Evolutionary conservation across 1,284 basidiomycete genomes (phyloP).

Genomic region (Afroboletus lepidellus): DNA sequence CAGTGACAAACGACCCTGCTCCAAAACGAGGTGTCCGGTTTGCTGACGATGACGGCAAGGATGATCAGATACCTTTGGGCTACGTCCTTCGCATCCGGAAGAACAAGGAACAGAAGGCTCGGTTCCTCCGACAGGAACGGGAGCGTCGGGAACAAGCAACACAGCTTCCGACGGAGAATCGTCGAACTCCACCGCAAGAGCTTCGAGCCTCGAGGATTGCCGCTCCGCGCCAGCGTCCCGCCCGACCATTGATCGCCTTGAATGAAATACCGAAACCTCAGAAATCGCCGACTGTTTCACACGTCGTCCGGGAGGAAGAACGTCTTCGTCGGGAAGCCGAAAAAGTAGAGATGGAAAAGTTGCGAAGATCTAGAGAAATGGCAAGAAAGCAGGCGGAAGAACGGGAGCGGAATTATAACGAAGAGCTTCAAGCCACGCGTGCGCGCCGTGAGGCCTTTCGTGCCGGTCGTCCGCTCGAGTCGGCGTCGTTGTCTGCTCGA

Average conservation of each 20-base stretch:
- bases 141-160: constrained; percentile 46
- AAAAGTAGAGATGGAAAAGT: constrained; percentile 49
- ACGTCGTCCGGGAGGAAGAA: constrained; percentile 41
- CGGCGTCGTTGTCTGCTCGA: constrained; percentile 23
- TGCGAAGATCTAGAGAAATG: constrained; percentile 53
- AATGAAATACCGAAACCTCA: constrained; percentile 10
- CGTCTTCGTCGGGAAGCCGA: constrained; percentile 50
- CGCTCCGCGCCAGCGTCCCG: constrained; percentile 17
- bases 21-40: constrained; percentile 68
- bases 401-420: constrained; percentile 52
- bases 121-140: constrained; percentile 61
- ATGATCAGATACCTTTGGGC: constrained; percentile 64
- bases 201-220: constrained; percentile 13
- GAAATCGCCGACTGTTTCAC: constrained; percentile 9
- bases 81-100: constrained; percentile 67
- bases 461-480: constrained; percentile 38
- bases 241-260: constrained; percentile 21
- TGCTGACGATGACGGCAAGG: constrained; percentile 58
- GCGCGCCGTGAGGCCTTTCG: constrained; percentile 57
- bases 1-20: constrained; percentile 16
- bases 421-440: constrained; percentile 62
- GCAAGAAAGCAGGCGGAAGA: constrained; percentile 57
- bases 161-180: constrained; percentile 34
- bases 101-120: constrained; percentile 68
- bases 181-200: constrained; percentile 27